A percentile compares a stretch with the other conserved stretches of the same genome.
Conservation (phyloP, 306 rosid genomes). For the Coriaria nepalensis region DNA sequence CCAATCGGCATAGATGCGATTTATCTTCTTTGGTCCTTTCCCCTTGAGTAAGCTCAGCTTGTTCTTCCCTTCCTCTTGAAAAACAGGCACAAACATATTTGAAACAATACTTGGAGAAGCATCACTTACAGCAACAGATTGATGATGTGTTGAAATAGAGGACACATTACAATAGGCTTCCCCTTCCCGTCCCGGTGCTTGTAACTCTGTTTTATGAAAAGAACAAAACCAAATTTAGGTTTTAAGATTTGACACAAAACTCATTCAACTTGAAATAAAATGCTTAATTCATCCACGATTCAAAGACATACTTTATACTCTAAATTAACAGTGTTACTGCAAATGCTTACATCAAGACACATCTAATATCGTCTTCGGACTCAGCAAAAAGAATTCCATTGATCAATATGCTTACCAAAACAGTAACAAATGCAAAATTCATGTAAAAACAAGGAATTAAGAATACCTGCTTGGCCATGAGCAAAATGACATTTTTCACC, state of each 20-base stretch:
- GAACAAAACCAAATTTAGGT: too few relatives aligned
- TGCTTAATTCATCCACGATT: too few relatives aligned
- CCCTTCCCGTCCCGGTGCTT: conserved; percentile 38
- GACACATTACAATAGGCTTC: conserved; percentile 22
- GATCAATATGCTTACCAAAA: too few relatives aligned
- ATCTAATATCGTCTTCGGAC: too few relatives aligned
- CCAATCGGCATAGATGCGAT: conserved; percentile 86
- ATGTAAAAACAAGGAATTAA: too few relatives aligned
- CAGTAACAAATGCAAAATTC: too few relatives aligned
- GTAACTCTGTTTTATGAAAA: conserved; percentile 49
- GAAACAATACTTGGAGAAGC: conserved; percentile 21
- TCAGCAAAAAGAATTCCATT: too few relatives aligned
- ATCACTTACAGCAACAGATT: conserved; percentile 20
- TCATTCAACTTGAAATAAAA: neutral
- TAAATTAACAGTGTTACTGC: too few relatives aligned
- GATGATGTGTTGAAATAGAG: conserved; percentile 15
- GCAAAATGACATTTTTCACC: conserved; percentile 84
- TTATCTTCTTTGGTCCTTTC: conserved; percentile 66
- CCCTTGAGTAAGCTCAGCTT: conserved; percentile 44
- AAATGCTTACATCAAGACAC: too few relatives aligned
- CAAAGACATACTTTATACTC: too few relatives aligned
- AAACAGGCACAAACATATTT: conserved; percentile 10
- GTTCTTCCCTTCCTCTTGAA: conserved; percentile 31
- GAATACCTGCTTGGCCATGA: conserved; percentile 76
- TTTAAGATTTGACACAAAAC: conserved; percentile 1